Percentiles rank a stretch among this genome's conserved stretches.
Conservation (phyloP, 345 rosid species). For the Eucalyptus guilfoylei region DNA sequence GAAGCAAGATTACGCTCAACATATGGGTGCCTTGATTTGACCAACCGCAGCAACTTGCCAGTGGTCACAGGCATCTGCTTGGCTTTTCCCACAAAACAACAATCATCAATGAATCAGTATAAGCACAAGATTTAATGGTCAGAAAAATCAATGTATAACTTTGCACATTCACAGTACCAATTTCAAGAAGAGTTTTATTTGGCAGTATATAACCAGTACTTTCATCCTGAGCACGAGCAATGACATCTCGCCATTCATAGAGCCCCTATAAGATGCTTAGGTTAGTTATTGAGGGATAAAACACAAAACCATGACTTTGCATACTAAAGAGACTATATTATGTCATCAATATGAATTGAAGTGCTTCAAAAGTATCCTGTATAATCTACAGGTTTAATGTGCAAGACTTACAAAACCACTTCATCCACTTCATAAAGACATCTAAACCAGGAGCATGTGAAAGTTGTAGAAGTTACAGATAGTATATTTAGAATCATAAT, state of each 20-base stretch:
- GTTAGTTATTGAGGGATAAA: neutral
- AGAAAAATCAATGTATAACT: neutral
- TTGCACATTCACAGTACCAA: constrained; percentile 29
- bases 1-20: constrained; percentile 53
- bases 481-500: neutral
- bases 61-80: constrained; percentile 68
- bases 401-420: neutral
- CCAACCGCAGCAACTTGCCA: constrained; percentile 35
- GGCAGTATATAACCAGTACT: constrained; percentile 89
- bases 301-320: neutral
- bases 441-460: neutral
- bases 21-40: constrained; percentile 59
- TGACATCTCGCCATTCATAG: constrained; percentile 68
- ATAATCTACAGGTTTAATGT: neutral
- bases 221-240: constrained; percentile 85
- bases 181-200: constrained; percentile 72
- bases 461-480: neutral
- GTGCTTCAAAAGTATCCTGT: neutral
- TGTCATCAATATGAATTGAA: neutral
- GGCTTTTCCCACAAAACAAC: constrained; percentile 29
- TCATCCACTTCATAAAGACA: neutral
- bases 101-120: neutral
- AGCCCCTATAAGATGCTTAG: constrained; percentile 52
- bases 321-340: neutral
- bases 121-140: neutral